Percentiles rank a stretch among this genome's conserved stretches.
phyloP scores from a whole-genome alignment of 1,284 basidiomycete genomes.

The Heterobasidion parviporum region DNA sequence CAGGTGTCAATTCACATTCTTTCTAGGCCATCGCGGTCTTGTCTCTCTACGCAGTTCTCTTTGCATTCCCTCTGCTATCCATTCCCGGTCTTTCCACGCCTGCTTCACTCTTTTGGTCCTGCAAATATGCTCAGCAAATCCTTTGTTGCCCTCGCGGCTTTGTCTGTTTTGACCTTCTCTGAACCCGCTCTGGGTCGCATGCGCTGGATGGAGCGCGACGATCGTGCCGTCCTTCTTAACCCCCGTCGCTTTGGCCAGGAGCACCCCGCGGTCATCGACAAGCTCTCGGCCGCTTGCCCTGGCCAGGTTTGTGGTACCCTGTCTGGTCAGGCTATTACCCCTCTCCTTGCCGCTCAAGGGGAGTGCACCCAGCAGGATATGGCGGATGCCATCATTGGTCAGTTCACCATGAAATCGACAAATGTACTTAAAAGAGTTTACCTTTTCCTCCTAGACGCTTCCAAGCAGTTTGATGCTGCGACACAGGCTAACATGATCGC shows the following conservation, averaged over 20 bases:
- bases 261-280: constrained; percentile 37
- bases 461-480: constrained; percentile 41
- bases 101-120: background rate
- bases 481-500: constrained; percentile 46
- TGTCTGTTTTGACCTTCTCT: constrained; percentile 31
- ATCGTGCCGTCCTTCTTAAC: constrained; percentile 33
- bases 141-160: constrained; percentile 26
- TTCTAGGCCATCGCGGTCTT: constrained; percentile 20
- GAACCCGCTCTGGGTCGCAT: constrained; percentile 34
- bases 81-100: constrained; percentile 7
- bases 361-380: constrained; percentile 56
- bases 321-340: constrained; percentile 36
- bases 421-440: background rate
- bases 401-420: constrained; percentile 7
- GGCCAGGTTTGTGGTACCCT: constrained; percentile 43
- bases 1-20: constrained; percentile 32
- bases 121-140: constrained; percentile 39
- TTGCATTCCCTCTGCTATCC: constrained; percentile 17
- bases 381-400: constrained; percentile 52
- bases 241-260: constrained; percentile 50
- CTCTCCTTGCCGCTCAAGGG: constrained; percentile 45
- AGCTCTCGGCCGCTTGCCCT: constrained; percentile 38
- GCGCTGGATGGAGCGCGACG: constrained; percentile 40
- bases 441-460: constrained; percentile 30
- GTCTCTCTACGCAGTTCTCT: constrained; percentile 16